Evolutionary conservation across 2,329 filamentous ascomycete species (phyloP).

Genomic region (Penicillium sp.): DNA sequence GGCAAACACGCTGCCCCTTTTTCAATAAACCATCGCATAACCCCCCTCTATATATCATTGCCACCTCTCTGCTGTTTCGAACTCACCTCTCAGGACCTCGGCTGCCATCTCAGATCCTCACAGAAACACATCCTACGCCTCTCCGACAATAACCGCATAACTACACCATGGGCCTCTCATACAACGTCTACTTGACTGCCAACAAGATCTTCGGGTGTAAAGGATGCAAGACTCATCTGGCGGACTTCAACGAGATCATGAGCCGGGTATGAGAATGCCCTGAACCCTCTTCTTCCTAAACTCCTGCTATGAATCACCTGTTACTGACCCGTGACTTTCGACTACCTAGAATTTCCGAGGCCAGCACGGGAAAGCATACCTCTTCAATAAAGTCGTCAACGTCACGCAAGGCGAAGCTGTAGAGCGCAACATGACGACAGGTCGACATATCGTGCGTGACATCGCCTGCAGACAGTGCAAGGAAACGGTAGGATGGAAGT

Average conservation of each 20-base stretch:
- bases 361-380: slow-evolving; percentile 95
- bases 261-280: slow-evolving; percentile 62
- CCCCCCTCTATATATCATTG: neutral
- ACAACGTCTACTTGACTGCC: slow-evolving; percentile 87
- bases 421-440: slow-evolving; percentile 98
- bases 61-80: slow-evolving; percentile 8
- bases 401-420: slow-evolving; percentile 74
- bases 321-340: slow-evolving; percentile 10
- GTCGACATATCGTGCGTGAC: slow-evolving; percentile 88
- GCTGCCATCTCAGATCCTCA: neutral
- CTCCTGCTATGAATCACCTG: neutral
- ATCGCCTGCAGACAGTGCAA: slow-evolving; percentile 89
- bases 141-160: slow-evolving; percentile 7
- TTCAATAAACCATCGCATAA: slow-evolving; percentile 6
- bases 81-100: slow-evolving; percentile 20
- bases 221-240: slow-evolving; percentile 90
- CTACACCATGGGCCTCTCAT: slow-evolving; percentile 72
- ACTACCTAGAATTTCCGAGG: slow-evolving; percentile 83
- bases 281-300: neutral
- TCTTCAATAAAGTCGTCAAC: slow-evolving; percentile 94
- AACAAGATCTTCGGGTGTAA: slow-evolving; percentile 90
- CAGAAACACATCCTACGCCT: neutral
- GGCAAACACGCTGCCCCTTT: slow-evolving; percentile 2
- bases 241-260: slow-evolving; percentile 94
- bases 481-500: slow-evolving; percentile 95